phyloP scores from a whole-genome alignment of 306 rosid genomes.

The Glycine tomentella region DNA sequence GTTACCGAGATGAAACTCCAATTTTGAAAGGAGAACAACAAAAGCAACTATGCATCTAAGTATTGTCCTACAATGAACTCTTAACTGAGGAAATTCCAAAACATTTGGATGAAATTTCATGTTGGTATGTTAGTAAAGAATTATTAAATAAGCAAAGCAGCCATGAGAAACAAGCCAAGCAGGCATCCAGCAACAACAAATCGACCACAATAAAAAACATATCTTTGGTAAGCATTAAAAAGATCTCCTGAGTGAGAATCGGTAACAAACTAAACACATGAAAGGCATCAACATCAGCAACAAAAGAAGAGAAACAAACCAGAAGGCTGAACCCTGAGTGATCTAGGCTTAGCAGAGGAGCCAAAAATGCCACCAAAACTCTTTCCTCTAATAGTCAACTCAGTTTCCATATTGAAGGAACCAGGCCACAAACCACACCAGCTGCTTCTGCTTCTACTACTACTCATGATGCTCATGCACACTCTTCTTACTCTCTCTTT shows the following conservation, averaged over 20 bases:
- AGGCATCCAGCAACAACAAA: no score
- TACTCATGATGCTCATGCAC: constrained; percentile 51
- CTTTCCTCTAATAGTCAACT: constrained; percentile 53
- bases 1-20: background rate
- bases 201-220: no score
- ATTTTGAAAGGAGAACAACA: background rate
- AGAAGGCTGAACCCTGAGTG: constrained; percentile 68
- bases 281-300: background rate
- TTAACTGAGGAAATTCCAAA: no score
- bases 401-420: constrained; percentile 63
- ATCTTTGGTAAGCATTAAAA: background rate
- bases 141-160: background rate
- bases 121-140: background rate
- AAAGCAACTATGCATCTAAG: background rate
- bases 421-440: constrained; percentile 62
- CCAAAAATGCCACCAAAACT: constrained; percentile 61
- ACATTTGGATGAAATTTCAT: background rate
- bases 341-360: constrained; percentile 62
- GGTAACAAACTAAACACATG: constrained; percentile 17
- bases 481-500: constrained; percentile 36
- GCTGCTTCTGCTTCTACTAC: constrained; percentile 34
- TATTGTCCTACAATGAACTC: background rate
- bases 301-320: constrained; percentile 62
- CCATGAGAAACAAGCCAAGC: no score
- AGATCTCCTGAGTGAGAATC: background rate